A percentile compares a stretch with the other conserved stretches of the same genome.
Conservation (phyloP, 331 rosid genomes). For the Ulmus americana region DNA sequence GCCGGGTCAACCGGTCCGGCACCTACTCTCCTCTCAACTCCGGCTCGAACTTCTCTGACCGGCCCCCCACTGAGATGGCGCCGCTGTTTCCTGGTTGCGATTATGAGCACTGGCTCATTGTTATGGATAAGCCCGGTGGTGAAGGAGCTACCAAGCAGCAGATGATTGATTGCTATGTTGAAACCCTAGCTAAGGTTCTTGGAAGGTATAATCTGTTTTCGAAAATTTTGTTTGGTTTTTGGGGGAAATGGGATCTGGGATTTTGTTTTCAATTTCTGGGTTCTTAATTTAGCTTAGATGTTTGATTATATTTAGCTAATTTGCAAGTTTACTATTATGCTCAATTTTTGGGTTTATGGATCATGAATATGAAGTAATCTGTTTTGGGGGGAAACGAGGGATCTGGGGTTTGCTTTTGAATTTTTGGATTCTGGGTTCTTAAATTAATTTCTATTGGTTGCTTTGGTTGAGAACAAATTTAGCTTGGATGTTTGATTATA, state of each 20-base stretch:
- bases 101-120: slow-evolving; percentile 81
- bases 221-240: background rate
- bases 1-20: slow-evolving; percentile 62
- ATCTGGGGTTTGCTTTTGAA: too few species aligned
- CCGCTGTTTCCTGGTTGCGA: slow-evolving; percentile 90
- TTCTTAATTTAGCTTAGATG: background rate
- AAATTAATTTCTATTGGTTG: too few species aligned
- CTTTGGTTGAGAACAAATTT: too few species aligned
- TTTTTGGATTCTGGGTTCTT: too few species aligned
- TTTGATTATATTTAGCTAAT: too few species aligned
- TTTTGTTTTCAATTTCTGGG: background rate
- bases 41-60: slow-evolving; percentile 55
- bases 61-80: slow-evolving; percentile 85
- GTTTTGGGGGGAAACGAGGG: too few species aligned
- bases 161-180: slow-evolving; percentile 63
- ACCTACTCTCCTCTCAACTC: slow-evolving; percentile 72
- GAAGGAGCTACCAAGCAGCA: slow-evolving; percentile 59
- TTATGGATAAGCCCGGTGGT: slow-evolving; percentile 78
- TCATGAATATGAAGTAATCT: too few species aligned
- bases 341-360: too few species aligned
- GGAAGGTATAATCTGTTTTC: slow-evolving; percentile 42
- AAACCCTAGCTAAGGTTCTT: slow-evolving; percentile 57
- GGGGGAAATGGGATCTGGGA: background rate
- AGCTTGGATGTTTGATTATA: too few species aligned
- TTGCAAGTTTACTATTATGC: too few species aligned